These are phyloP conservation scores for Micractinium conductrix DNA, from an alignment of 139 green algal species.

Conservation along the genomic window DNA sequence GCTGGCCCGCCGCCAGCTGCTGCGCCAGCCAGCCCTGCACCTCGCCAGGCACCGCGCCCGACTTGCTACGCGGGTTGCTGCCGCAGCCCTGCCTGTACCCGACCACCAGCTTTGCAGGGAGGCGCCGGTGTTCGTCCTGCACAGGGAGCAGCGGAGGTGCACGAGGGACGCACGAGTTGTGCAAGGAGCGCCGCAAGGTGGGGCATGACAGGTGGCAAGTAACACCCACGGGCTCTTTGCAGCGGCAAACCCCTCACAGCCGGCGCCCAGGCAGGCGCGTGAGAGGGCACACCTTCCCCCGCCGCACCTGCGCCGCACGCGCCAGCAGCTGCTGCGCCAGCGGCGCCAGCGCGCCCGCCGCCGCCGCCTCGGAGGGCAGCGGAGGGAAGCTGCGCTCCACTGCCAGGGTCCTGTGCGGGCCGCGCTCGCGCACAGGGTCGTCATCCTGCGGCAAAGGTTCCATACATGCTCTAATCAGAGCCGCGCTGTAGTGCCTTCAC, in stretches of 20 bases:
- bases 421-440: constrained; percentile 34
- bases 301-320: constrained; percentile 4
- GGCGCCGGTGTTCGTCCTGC: constrained; percentile 27
- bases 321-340: constrained; percentile 48
- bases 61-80: constrained; percentile 20
- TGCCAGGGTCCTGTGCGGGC: constrained; percentile 51
- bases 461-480: too few species aligned
- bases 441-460: constrained; percentile 31
- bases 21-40: constrained; percentile 16
- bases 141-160: background rate
- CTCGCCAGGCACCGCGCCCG: constrained; percentile 9
- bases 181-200: background rate
- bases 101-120: constrained; percentile 55
- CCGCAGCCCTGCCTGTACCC: constrained; percentile 55
- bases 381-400: constrained; percentile 58
- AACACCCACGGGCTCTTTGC: background rate
- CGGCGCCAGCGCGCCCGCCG: constrained; percentile 30
- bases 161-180: background rate
- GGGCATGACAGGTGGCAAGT: too few species aligned
- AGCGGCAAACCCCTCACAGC: background rate
- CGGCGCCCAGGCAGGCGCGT: background rate
- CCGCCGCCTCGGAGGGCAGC: constrained; percentile 1
- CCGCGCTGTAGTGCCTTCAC: too few species aligned
- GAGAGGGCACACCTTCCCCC: background rate
- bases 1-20: background rate